A percentile compares a stretch with the other conserved stretches of the same genome.
Evolutionary conservation across 1,139 yeast genomes (phyloP).

Genomic region (Saccharomyces hybrid): DNA sequence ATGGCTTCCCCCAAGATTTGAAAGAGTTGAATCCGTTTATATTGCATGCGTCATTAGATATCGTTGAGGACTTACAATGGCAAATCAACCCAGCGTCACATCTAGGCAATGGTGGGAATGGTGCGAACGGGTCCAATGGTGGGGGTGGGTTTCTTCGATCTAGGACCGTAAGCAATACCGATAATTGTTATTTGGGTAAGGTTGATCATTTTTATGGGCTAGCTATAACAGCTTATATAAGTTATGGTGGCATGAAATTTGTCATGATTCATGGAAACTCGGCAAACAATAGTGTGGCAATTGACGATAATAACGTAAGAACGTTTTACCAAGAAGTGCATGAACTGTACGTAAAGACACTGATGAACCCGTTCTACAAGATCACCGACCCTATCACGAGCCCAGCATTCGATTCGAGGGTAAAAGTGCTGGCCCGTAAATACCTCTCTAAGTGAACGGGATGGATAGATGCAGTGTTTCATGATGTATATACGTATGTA

Average conservation of each 20-base stretch:
- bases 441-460: slow-evolving; percentile 38
- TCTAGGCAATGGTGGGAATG: slow-evolving; percentile 3
- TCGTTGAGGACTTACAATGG: slow-evolving; percentile 88
- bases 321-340: slow-evolving; percentile 81
- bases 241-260: slow-evolving; percentile 82
- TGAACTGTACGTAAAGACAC: slow-evolving; percentile 78
- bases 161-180: slow-evolving; percentile 17
- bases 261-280: slow-evolving; percentile 62
- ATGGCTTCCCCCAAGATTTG: slow-evolving; percentile 56
- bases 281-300: slow-evolving; percentile 23
- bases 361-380: slow-evolving; percentile 80
- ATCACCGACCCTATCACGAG: slow-evolving; percentile 69
- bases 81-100: slow-evolving; percentile 40
- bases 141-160: slow-evolving; percentile 23
- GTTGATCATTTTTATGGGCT: slow-evolving; percentile 84
- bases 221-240: slow-evolving; percentile 70
- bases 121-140: slow-evolving; percentile 9
- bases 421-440: slow-evolving; percentile 66
- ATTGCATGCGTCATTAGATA: slow-evolving; percentile 78
- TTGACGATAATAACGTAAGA: slow-evolving; percentile 67
- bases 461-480: background rate
- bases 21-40: slow-evolving; percentile 82
- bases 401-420: slow-evolving; percentile 68
- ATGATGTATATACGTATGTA: background rate
- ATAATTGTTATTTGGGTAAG: slow-evolving; percentile 54